phyloP scores from a whole-genome alignment of 2,329 filamentous ascomycete genomes.

The Arthrocladium fulminans region DNA sequence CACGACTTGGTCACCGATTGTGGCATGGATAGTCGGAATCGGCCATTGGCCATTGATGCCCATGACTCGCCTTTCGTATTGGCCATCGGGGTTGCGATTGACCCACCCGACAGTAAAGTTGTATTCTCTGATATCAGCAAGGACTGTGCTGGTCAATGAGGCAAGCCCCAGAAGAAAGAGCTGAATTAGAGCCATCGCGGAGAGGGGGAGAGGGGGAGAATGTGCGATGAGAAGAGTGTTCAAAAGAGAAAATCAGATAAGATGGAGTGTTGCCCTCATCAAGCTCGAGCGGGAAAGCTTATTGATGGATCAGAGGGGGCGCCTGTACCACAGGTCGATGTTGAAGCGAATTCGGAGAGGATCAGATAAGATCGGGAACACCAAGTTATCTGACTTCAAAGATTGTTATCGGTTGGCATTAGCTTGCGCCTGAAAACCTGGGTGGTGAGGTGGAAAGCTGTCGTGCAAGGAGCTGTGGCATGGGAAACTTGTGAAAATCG shows the following conservation, averaged over 20 bases:
- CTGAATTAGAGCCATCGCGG: conserved; percentile 7
- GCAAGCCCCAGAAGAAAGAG: not conserved
- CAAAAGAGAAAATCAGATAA: conserved; percentile 21
- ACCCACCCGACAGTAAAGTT: conserved; percentile 67
- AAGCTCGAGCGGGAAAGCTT: conserved; percentile 19
- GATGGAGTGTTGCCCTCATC: conserved; percentile 29
- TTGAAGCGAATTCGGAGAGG: not conserved
- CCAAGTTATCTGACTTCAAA: too few relatives aligned
- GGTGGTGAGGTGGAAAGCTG: not conserved
- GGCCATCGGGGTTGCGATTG: conserved; percentile 61
- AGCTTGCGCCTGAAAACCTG: not conserved
- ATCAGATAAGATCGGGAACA: conserved; percentile 9
- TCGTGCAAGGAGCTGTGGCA: not conserved
- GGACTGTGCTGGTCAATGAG: not conserved
- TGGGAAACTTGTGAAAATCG: not conserved
- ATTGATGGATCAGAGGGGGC: not conserved
- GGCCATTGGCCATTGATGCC: conserved; percentile 73
- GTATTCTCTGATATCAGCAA: conserved; percentile 34
- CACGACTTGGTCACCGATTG: conserved; percentile 30
- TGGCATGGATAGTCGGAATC: conserved; percentile 47
- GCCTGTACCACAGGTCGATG: not conserved
- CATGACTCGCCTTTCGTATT: conserved; percentile 56
- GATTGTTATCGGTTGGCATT: not conserved
- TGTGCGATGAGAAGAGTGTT: not conserved
- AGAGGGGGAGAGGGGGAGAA: not conserved